Evolutionary conservation across 23 red algal species (phyloP), one percentile per base, ranked within the genome.

Genomic region (Porphyridium purpureum): DNA sequence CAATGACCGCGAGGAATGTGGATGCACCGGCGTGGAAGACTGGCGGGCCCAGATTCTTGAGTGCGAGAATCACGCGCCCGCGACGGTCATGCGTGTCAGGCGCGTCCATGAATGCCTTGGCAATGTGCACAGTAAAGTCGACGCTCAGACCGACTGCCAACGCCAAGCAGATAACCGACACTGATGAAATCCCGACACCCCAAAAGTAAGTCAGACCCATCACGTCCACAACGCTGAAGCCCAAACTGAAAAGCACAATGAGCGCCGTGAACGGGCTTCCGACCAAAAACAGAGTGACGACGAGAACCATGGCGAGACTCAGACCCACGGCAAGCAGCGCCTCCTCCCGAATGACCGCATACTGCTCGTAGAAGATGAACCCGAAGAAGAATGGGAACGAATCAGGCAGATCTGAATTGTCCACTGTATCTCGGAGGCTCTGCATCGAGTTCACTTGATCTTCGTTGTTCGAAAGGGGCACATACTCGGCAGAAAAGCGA

Each of bases 11-110:
- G n/a, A 82, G 31, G 52, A 82, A 68, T 9, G 75, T 82, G 32
- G 61, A 69, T 48, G 69, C 63, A 15, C 61, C 61, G 3, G 75
- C 75, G 47, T 82, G 68, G 31, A 82, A 82, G 29, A 82, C 75
- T 1, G 75, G 75, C 32, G 75, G 75, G 14, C 75, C 75, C 52
- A 82, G 67, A 20, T 46, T 53, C 21, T 48, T 64, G 1, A 82
- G 55, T n/a, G 75, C 75, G 26, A 55, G 56, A 57, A 68, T 68
- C 31, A 55, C 55, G 19, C 75, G 59, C 29, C 70, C 75, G 3
- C 29, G 27, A 9, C 75, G 62, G n/a, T n/a, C n/a, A n/a, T n/a
- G n/a, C 11, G 55, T 82, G 6, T 64, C 75, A 2, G 64, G 55
- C 4, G 62, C 54, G 20, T 82, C 75, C 54, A 82, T 47, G 55